These are phyloP conservation scores for Aspergillus sparsus DNA, from an alignment of 495 filamentous ascomycete species.

Conservation along the genomic window DNA sequence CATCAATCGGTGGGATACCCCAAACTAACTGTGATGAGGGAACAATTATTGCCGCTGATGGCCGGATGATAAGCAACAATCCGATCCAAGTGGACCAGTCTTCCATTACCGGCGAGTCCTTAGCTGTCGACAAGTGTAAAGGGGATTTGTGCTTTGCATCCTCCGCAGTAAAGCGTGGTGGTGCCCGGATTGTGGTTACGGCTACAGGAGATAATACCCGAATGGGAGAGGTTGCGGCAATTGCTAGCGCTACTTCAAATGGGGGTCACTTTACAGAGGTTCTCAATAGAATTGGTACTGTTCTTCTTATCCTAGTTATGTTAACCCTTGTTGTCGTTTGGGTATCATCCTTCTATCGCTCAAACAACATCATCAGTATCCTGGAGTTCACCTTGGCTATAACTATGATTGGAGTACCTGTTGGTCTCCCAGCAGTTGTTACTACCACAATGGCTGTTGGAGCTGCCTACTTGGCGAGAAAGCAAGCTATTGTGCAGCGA, in stretches of 20 bases:
- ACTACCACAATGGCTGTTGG: slow-evolving; percentile 97
- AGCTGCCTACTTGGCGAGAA: slow-evolving; percentile 85
- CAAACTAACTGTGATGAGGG: slow-evolving; percentile 45
- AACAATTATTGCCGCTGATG: slow-evolving; percentile 88
- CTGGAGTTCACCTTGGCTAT: slow-evolving; percentile 82
- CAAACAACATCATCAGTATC: slow-evolving; percentile 70
- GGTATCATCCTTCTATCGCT: slow-evolving; percentile 85
- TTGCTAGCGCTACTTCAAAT: slow-evolving; percentile 68
- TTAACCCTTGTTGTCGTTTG: slow-evolving; percentile 79
- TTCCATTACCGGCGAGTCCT: slow-evolving; percentile 87
- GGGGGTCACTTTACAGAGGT: slow-evolving; percentile 89
- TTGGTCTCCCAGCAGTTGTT: slow-evolving; percentile 92
- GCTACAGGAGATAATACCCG: slow-evolving; percentile 85
- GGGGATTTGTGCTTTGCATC: slow-evolving; percentile 79
- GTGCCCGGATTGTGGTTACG: slow-evolving; percentile 77
- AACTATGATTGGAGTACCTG: slow-evolving; percentile 89
- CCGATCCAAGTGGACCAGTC: slow-evolving; percentile 91
- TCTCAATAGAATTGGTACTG: slow-evolving; percentile 73
- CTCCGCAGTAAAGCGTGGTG: slow-evolving; percentile 85
- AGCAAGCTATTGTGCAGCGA: slow-evolving; percentile 92
- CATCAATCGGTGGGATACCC: not conserved
- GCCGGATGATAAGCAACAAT: slow-evolving; percentile 74
- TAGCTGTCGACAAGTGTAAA: slow-evolving; percentile 84
- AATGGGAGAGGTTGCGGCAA: slow-evolving; percentile 85
- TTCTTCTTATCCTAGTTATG: slow-evolving; percentile 78